These are phyloP conservation scores for Amanita rubescens DNA, from an alignment of 768 basidiomycete genomes.

Conservation along the genomic window DNA sequence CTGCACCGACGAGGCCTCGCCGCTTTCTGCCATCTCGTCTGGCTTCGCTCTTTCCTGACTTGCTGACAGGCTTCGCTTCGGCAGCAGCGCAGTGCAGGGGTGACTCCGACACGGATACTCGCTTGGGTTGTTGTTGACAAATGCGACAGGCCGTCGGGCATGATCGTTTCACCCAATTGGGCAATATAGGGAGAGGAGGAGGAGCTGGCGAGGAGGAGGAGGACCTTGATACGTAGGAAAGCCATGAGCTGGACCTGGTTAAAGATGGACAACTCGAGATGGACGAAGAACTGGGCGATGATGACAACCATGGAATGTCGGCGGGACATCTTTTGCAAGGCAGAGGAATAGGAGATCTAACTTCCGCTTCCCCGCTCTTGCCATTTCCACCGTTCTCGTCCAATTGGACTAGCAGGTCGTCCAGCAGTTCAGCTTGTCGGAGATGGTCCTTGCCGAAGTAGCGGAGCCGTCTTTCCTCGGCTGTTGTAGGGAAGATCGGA, in stretches of 20 bases:
- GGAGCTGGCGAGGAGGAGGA: constrained; percentile 17
- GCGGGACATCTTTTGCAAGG: constrained; percentile 18
- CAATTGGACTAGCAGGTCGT: constrained; percentile 37
- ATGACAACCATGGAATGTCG: constrained; percentile 15
- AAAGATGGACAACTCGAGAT: constrained; percentile 7
- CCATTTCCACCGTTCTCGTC: constrained; percentile 31
- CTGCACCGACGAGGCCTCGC: not conserved
- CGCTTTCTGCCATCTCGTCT: not conserved
- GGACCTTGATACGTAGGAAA: constrained; percentile 5
- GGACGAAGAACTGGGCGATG: constrained; percentile 11
- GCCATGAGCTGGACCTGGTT: constrained; percentile 7
- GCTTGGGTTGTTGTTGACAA: not conserved
- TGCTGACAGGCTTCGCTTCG: not conserved
- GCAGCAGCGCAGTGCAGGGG: not conserved
- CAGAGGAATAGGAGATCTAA: constrained; percentile 2
- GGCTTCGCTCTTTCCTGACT: not conserved
- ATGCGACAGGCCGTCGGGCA: not conserved
- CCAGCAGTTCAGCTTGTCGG: constrained; percentile 30
- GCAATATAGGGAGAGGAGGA: constrained; percentile 13
- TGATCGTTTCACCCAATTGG: not conserved
- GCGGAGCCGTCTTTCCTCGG: constrained; percentile 17
- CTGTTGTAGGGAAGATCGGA: constrained; percentile 41
- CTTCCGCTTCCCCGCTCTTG: constrained; percentile 26
- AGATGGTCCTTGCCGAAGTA: constrained; percentile 13
- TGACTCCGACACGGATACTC: not conserved